A percentile compares a stretch with the other conserved stretches of the same genome.
Evolutionary conservation across 768 basidiomycete species (phyloP).

Genomic region (Naganishia friedmannii): DNA sequence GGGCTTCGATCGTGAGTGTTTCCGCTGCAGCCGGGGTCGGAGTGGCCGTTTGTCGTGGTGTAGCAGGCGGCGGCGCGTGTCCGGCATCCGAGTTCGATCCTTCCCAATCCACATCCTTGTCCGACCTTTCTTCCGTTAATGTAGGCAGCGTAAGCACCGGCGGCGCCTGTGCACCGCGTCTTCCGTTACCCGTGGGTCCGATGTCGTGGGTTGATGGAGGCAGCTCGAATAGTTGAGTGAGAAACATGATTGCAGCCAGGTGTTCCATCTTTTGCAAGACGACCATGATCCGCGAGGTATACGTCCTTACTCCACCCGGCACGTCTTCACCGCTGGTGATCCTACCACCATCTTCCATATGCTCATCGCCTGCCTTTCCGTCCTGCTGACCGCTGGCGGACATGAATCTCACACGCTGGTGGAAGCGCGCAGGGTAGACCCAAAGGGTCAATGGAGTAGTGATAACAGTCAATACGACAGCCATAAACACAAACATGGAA

Average conservation of each 20-base stretch:
- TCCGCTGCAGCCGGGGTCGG: background rate
- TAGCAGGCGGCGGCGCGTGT: slow-evolving; percentile 31
- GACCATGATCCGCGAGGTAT: slow-evolving; percentile 69
- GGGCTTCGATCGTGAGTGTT: slow-evolving; percentile 30
- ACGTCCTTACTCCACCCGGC: slow-evolving; percentile 33
- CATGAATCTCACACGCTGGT: slow-evolving; percentile 22
- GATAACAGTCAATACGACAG: slow-evolving; percentile 72
- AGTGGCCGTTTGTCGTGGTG: slow-evolving; percentile 10
- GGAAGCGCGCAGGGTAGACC: slow-evolving; percentile 70
- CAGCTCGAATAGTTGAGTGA: slow-evolving; percentile 72
- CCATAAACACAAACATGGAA: slow-evolving; percentile 79
- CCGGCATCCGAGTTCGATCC: slow-evolving; percentile 35
- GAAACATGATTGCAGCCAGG: slow-evolving; percentile 80
- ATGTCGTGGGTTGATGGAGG: slow-evolving; percentile 39
- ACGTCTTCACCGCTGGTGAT: slow-evolving; percentile 12
- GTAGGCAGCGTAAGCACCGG: slow-evolving; percentile 7
- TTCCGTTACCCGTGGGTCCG: background rate
- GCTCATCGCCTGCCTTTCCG: slow-evolving; percentile 27
- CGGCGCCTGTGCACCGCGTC: slow-evolving; percentile 3
- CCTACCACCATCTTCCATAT: slow-evolving; percentile 4
- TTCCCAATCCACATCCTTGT: slow-evolving; percentile 36
- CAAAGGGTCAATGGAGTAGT: slow-evolving; percentile 77
- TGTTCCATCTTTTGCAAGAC: slow-evolving; percentile 88
- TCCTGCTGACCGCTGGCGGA: slow-evolving; percentile 5
- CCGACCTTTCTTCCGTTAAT: slow-evolving; percentile 23